Conservation (phyloP, 257 asterid species). For the Gentiana macrophylla region DNA sequence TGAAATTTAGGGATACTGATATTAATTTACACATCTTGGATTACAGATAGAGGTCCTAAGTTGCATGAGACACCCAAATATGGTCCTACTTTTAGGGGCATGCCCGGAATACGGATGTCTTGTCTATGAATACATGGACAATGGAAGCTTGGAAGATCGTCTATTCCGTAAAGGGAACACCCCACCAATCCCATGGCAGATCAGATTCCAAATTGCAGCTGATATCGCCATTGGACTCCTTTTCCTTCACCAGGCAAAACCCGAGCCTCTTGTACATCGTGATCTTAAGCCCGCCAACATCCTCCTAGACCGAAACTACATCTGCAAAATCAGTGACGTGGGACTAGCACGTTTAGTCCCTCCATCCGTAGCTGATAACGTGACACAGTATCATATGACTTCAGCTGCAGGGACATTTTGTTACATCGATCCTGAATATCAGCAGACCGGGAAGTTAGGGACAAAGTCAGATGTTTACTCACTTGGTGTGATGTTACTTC, state of each 20-base stretch:
- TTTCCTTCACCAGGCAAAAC: slow-evolving; percentile 78
- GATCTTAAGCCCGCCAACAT: slow-evolving; percentile 82
- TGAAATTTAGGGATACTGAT: neutral
- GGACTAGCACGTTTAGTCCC: slow-evolving; percentile 77
- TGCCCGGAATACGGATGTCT: slow-evolving; percentile 80
- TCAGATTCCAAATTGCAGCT: slow-evolving; percentile 59
- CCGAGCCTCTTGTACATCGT: slow-evolving; percentile 77
- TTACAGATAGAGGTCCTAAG: slow-evolving; percentile 63
- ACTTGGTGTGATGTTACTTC: slow-evolving; percentile 57
- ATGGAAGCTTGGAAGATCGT: slow-evolving; percentile 75
- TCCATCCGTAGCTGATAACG: slow-evolving; percentile 46
- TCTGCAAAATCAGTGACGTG: slow-evolving; percentile 76
- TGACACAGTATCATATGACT: slow-evolving; percentile 74
- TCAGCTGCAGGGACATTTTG: slow-evolving; percentile 82
- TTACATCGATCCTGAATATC: slow-evolving; percentile 78
- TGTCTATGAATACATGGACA: slow-evolving; percentile 72
- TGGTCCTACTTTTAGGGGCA: slow-evolving; percentile 77
- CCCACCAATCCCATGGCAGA: slow-evolving; percentile 64
- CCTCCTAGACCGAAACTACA: slow-evolving; percentile 47
- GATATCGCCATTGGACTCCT: slow-evolving; percentile 67
- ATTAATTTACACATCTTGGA: neutral
- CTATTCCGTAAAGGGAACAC: slow-evolving; percentile 56
- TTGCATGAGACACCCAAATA: slow-evolving; percentile 69
- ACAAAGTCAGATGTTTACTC: slow-evolving; percentile 70
- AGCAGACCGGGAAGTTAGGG: slow-evolving; percentile 66